Evolutionary conservation across 2,329 filamentous ascomycete genomes (phyloP).

Genomic region (Aspergillus uvarum): DNA sequence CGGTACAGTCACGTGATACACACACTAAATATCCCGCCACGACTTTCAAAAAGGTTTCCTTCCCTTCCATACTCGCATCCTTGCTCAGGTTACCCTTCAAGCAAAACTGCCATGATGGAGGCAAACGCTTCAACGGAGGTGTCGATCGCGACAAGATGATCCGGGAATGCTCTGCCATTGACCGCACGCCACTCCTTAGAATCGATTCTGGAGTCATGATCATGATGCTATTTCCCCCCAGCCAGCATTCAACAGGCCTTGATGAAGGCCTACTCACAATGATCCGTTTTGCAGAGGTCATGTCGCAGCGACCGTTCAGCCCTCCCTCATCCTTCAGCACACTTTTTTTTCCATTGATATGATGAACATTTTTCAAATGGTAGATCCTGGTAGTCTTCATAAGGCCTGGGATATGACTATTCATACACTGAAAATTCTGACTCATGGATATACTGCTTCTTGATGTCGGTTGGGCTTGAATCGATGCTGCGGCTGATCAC

Average conservation of each 20-base stretch:
- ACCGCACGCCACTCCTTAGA: too few species aligned
- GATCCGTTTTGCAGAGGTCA: too few species aligned
- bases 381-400: slow-evolving; percentile 26
- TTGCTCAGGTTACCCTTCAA: background rate
- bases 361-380: slow-evolving; percentile 37
- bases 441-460: background rate
- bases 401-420: slow-evolving; percentile 35
- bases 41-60: background rate
- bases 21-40: background rate
- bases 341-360: slow-evolving; percentile 22
- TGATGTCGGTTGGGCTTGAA: background rate
- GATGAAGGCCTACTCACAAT: background rate
- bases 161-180: background rate
- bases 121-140: background rate
- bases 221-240: background rate
- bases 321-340: background rate
- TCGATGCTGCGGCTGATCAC: background rate
- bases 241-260: background rate
- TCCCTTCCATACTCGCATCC: background rate
- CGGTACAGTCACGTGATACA: background rate
- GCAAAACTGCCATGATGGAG: background rate
- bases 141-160: background rate
- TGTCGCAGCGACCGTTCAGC: background rate
- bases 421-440: slow-evolving; percentile 45
- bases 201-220: background rate